These are phyloP conservation scores for Protomyces arabidopsidicola DNA, from an alignment of 1,139 yeast genomes.

Conservation along the genomic window DNA sequence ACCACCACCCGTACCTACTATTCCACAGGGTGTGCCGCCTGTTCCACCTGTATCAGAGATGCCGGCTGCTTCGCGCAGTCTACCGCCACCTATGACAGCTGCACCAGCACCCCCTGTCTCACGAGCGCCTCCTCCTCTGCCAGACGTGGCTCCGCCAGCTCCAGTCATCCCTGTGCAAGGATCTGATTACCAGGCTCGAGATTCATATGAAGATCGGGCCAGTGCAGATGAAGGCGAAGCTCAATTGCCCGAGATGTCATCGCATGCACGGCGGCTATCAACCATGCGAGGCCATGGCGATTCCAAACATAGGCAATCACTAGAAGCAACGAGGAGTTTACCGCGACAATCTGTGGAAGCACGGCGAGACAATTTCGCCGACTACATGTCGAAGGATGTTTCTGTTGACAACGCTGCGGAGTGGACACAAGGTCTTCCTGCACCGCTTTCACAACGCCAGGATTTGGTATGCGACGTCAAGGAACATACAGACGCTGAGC, in stretches of 20 bases:
- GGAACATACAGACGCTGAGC: slow-evolving; percentile 57
- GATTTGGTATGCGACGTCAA: slow-evolving; percentile 61
- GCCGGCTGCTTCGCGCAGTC: background rate
- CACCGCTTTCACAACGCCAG: slow-evolving; percentile 23
- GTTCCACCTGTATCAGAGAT: background rate
- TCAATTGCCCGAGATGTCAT: slow-evolving; percentile 1
- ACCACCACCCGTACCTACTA: background rate
- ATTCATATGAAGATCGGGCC: slow-evolving; percentile 31
- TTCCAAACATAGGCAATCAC: background rate
- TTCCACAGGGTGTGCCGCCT: background rate
- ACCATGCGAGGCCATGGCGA: background rate
- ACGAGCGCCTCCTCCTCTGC: slow-evolving; percentile 33
- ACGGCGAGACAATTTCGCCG: background rate
- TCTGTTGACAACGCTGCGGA: background rate
- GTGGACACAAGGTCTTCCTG: background rate
- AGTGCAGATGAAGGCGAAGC: slow-evolving; percentile 33
- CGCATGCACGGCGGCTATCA: background rate
- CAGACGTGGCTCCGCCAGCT: slow-evolving; percentile 30
- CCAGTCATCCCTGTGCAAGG: background rate
- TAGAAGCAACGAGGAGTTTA: background rate
- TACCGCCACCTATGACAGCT: background rate
- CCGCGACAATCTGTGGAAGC: background rate
- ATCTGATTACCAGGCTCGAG: background rate
- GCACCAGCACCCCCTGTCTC: slow-evolving; percentile 29
- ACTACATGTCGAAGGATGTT: background rate